These are phyloP conservation scores for Microcos paniculata DNA, from an alignment of 345 rosid genomes.

Conservation along the genomic window DNA sequence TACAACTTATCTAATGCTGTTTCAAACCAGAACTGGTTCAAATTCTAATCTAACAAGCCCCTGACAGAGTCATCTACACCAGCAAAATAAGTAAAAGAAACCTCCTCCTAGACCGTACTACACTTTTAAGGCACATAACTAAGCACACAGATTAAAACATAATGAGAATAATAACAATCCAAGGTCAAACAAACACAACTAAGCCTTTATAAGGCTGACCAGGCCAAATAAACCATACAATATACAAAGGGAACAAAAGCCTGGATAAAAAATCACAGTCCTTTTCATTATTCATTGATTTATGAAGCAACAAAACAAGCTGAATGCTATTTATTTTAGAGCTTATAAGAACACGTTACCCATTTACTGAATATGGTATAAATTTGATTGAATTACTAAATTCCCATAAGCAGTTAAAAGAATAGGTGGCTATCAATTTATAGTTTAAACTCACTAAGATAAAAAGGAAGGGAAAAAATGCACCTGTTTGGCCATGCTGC, in stretches of 20 bases:
- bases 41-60: background rate
- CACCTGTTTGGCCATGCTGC: constrained; percentile 96
- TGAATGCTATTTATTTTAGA: background rate
- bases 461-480: background rate
- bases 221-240: background rate
- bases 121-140: background rate
- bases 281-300: background rate
- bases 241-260: background rate
- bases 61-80: constrained; percentile 2
- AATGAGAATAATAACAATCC: background rate
- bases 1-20: background rate
- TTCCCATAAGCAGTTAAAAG: background rate
- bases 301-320: background rate
- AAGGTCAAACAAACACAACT: background rate
- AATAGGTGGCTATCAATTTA: background rate
- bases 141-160: background rate
- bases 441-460: background rate
- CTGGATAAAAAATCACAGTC: background rate
- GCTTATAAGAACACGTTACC: background rate
- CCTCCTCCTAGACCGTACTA: too few species aligned
- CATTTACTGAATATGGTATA: background rate
- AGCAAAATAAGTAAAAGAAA: constrained; percentile 2
- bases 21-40: constrained; percentile 1
- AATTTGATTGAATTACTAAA: background rate
- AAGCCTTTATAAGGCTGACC: background rate